Base-by-base conservation (phyloP, 768 basidiomycete species). In the Antrodiella citrinella region DNA sequence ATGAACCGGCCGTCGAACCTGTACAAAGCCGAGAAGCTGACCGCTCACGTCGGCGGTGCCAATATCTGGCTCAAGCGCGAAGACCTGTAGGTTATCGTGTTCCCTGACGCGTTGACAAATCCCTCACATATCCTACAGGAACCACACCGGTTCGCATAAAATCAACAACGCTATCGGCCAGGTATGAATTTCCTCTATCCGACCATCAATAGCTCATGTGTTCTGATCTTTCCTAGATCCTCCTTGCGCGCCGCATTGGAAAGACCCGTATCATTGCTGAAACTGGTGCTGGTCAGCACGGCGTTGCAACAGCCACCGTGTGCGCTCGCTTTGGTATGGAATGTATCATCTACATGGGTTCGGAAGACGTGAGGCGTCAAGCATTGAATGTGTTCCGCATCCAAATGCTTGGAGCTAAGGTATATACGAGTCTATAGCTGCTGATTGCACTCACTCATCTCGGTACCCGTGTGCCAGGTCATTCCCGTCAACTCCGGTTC, bases 121-220 rank as follows among this genome's bases (percentile, higher is more conserved):
- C n/a, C n/a, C n/a, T n/a, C n/a, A n/a, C n/a, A n/a, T n/a, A n/a
- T n/a, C n/a, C 23, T 52, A 20, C 15, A 91, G 88, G 52, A 99
- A 99, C 65, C 95, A 98, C 64, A 98, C 96, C 0, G 96, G 96
- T 13, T 97, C 94, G 9, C 96, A 99, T 69, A 99, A 98, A 68
- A 98, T 99, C 63, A 98, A 98, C 70, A 99, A 99, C 65, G 95
- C 95, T 20, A 86, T 99, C 52, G 96, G 96, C 26, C 94, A 95
- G n/a, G n/a, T n/a, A n/a, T n/a, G n/a, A n/a, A n/a, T n/a, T 76
- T n/a, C n/a, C n/a, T n/a, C n/a, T n/a, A n/a, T n/a, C n/a, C n/a
- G n/a, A n/a, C n/a, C n/a, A n/a, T n/a, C n/a, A n/a, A n/a, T n/a
- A n/a, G n/a, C n/a, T n/a, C n/a, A n/a, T n/a, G n/a, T n/a, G n/a